These are phyloP conservation scores for Didymella arachidicola DNA, from an alignment of 2,329 filamentous ascomycete genomes.

Conservation along the genomic window DNA sequence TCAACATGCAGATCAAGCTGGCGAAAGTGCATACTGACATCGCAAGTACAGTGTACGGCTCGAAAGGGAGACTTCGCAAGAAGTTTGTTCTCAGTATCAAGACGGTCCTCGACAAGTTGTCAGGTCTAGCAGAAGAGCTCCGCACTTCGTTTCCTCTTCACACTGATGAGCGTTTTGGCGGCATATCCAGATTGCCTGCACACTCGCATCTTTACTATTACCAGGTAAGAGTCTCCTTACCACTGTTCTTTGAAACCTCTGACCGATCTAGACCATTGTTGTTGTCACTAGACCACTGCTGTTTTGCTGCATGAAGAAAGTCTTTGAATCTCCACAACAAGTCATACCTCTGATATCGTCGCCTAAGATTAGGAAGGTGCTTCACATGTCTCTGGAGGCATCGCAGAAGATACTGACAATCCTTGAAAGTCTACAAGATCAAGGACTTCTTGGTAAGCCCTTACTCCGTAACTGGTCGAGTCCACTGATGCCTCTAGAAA, in stretches of 20 bases:
- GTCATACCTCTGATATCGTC: slow-evolving; percentile 47
- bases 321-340: slow-evolving; percentile 40
- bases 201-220: slow-evolving; percentile 50
- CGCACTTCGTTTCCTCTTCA: slow-evolving; percentile 50
- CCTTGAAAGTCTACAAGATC: slow-evolving; percentile 55
- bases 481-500: slow-evolving; percentile 48
- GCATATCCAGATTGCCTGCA: slow-evolving; percentile 54
- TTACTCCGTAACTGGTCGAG: not conserved
- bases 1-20: slow-evolving; percentile 58
- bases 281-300: slow-evolving; percentile 54
- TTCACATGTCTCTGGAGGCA: slow-evolving; percentile 56
- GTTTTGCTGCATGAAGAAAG: slow-evolving; percentile 54
- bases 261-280: slow-evolving; percentile 50
- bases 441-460: slow-evolving; percentile 57
- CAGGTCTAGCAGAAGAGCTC: slow-evolving; percentile 53
- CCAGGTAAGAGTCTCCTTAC: slow-evolving; percentile 40
- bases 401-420: slow-evolving; percentile 55
- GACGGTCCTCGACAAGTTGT: slow-evolving; percentile 50
- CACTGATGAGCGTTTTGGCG: slow-evolving; percentile 47
- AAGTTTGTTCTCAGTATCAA: slow-evolving; percentile 49
- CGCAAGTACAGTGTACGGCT: slow-evolving; percentile 55
- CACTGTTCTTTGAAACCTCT: not conserved
- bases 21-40: slow-evolving; percentile 57
- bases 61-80: slow-evolving; percentile 57
- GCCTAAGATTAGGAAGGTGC: slow-evolving; percentile 49